phyloP scores from a whole-genome alignment of 2,329 filamentous ascomycete genomes.

The Paecilomyces sp. region DNA sequence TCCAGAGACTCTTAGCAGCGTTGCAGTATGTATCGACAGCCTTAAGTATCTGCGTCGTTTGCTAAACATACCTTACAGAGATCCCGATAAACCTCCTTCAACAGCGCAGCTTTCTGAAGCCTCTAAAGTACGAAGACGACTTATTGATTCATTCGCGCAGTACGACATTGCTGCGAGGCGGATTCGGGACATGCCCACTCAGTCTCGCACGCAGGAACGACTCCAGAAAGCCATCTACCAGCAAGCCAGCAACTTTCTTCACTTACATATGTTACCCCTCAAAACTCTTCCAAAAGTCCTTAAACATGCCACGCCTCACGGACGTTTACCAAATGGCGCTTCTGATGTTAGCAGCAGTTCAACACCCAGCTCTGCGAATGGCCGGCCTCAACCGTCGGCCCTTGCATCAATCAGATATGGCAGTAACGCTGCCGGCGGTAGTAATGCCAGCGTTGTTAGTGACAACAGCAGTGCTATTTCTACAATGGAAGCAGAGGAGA shows the following conservation, averaged over 20 bases:
- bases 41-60: background rate
- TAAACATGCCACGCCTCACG: conserved; percentile 52
- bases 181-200: conserved; percentile 69
- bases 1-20: conserved; percentile 67
- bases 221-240: conserved; percentile 78
- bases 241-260: conserved; percentile 74
- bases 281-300: conserved; percentile 66
- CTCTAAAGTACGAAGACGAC: conserved; percentile 77
- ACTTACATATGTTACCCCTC: conserved; percentile 83
- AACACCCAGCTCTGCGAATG: conserved; percentile 8
- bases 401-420: conserved; percentile 54
- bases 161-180: conserved; percentile 77
- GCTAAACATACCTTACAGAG: conserved; percentile 28
- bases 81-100: conserved; percentile 58
- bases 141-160: conserved; percentile 83
- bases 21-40: conserved; percentile 50
- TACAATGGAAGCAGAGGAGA: conserved; percentile 74
- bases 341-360: conserved; percentile 16
- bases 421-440: conserved; percentile 44
- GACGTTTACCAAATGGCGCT: conserved; percentile 19
- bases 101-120: conserved; percentile 73
- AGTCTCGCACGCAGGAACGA: conserved; percentile 63
- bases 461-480: conserved; percentile 53
- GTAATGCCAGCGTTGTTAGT: conserved; percentile 46
- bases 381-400: conserved; percentile 33